These are phyloP conservation scores for Hymenoscyphus occultus DNA, from an alignment of 2,329 filamentous ascomycete species.

Conservation along the genomic window DNA sequence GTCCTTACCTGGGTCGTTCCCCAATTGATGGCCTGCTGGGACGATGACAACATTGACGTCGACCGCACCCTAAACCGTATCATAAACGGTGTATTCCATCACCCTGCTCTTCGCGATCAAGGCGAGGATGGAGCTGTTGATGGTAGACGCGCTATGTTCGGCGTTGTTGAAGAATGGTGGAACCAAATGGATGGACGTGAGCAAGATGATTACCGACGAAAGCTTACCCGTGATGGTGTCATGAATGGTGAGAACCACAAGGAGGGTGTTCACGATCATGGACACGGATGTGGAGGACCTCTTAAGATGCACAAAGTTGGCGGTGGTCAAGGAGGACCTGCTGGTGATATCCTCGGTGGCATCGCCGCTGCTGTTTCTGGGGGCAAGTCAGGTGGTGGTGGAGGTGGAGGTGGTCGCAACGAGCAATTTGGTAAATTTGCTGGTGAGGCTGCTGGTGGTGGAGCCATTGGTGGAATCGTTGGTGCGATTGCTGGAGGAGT, in stretches of 20 bases:
- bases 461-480: constrained; percentile 67
- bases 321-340: constrained; percentile 54
- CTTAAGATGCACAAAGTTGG: constrained; percentile 71
- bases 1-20: constrained; percentile 84
- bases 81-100: constrained; percentile 79
- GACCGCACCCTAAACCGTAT: constrained; percentile 71
- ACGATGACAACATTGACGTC: constrained; percentile 69
- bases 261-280: constrained; percentile 76
- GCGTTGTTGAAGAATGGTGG: constrained; percentile 85
- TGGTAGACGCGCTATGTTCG: constrained; percentile 74
- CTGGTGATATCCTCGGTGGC: constrained; percentile 55
- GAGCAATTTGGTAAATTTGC: constrained; percentile 39
- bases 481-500: constrained; percentile 66
- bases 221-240: constrained; percentile 78
- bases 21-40: constrained; percentile 84
- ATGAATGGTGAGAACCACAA: constrained; percentile 79
- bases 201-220: constrained; percentile 65
- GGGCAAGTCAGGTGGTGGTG: constrained; percentile 26
- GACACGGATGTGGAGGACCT: constrained; percentile 75
- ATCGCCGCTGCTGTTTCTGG: constrained; percentile 48
- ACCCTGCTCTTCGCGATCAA: constrained; percentile 72
- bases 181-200: constrained; percentile 57
- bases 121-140: constrained; percentile 69
- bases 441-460: constrained; percentile 59
- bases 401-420: constrained; percentile 24